phyloP scores from a whole-genome alignment of 176 grass and related monocot genomes.

The Poa annua region DNA sequence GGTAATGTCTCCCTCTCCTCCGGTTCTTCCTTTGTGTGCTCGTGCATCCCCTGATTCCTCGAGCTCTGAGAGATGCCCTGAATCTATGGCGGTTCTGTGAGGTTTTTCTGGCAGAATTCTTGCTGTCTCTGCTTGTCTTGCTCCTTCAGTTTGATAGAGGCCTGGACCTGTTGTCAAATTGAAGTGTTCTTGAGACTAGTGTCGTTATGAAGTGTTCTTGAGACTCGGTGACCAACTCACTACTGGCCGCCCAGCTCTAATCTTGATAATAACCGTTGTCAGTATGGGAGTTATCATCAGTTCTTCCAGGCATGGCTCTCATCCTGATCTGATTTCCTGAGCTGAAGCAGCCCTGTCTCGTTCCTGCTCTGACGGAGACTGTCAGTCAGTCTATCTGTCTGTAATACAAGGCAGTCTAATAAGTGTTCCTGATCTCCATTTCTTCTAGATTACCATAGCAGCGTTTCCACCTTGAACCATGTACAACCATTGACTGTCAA shows the following conservation, averaged over 20 bases:
- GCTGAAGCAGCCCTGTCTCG: neutral
- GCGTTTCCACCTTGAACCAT: neutral
- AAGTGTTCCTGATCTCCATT: neutral
- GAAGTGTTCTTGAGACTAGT: neutral
- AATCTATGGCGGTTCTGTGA: neutral
- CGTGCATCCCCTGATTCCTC: neutral
- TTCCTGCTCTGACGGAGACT: neutral
- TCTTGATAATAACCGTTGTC: neutral
- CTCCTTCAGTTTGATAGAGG: neutral
- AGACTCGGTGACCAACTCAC: neutral
- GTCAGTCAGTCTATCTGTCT: neutral
- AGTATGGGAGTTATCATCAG: neutral
- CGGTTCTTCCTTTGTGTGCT: neutral
- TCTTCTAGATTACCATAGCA: neutral
- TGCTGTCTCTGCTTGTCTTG: neutral
- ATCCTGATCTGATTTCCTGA: neutral
- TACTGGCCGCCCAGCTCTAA: neutral
- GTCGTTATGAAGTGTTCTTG: neutral
- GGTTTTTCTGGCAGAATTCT: neutral
- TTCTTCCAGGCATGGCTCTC: neutral
- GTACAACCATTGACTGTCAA: neutral
- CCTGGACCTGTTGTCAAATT: too few species aligned
- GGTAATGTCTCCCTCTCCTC: neutral
- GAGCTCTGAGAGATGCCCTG: neutral
- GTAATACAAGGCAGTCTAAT: neutral